These are phyloP conservation scores for Chrysanthemum seticuspe DNA, from an alignment of 129 eudicot species.

Conservation along the genomic window DNA sequence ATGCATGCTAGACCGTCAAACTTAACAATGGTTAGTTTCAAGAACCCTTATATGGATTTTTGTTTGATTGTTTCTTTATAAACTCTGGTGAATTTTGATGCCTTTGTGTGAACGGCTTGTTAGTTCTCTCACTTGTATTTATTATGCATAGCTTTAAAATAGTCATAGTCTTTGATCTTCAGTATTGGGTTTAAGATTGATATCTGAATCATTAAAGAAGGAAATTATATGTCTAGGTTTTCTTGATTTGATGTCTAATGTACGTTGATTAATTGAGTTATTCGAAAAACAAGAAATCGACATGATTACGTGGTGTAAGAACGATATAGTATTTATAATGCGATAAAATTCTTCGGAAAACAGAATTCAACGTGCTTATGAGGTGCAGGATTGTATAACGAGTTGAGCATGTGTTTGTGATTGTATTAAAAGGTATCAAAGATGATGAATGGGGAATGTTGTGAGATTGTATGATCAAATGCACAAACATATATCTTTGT, in stretches of 20 bases:
- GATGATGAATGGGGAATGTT: neutral
- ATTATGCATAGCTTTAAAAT: no score
- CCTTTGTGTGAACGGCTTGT: neutral
- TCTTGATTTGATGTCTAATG: conserved; percentile 3
- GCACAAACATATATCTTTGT: neutral
- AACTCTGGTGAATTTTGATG: neutral
- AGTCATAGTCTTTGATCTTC: neutral
- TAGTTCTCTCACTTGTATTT: neutral
- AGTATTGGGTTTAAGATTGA: conserved; percentile 14
- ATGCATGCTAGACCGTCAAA: neutral
- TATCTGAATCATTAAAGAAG: neutral
- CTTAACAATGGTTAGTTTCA: neutral
- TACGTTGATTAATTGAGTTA: neutral
- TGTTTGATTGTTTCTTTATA: neutral
- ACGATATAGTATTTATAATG: conserved; percentile 1
- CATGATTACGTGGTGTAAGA: neutral
- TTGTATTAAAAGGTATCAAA: neutral
- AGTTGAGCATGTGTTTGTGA: neutral
- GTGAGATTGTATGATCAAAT: conserved; percentile 18
- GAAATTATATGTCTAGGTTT: neutral
- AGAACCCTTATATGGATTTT: neutral
- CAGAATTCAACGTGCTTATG: no score
- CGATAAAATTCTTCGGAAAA: no score
- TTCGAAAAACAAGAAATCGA: conserved; percentile 5
- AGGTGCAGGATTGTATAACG: no score